Percentiles rank a stretch among this genome's conserved stretches.
Evolutionary conservation across 1,139 yeast genomes (phyloP).

Genomic region (Candida glucosophila): DNA sequence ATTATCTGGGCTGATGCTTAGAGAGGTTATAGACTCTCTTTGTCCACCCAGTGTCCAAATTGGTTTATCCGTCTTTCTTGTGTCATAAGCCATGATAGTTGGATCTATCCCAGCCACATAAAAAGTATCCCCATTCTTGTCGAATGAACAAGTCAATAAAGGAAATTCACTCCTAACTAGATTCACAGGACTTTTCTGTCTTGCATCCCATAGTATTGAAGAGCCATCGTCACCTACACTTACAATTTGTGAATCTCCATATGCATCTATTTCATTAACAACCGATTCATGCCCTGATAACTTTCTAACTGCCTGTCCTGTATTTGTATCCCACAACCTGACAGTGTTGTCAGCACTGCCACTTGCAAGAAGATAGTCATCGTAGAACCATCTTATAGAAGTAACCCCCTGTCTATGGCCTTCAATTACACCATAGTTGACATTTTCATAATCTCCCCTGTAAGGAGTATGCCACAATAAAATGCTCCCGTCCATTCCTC

Average conservation of each 20-base stretch:
- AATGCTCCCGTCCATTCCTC: conserved; percentile 42
- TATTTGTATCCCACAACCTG: conserved; percentile 46
- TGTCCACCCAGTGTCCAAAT: conserved; percentile 44
- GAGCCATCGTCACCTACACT: conserved; percentile 65
- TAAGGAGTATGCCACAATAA: conserved; percentile 38
- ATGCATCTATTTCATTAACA: conserved; percentile 43
- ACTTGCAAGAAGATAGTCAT: conserved; percentile 26
- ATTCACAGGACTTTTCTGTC: conserved; percentile 37
- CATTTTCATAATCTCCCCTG: conserved; percentile 11
- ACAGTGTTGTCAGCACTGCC: conserved; percentile 46
- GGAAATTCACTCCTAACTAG: conserved; percentile 45
- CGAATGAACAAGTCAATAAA: conserved; percentile 42
- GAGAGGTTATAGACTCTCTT: conserved; percentile 42
- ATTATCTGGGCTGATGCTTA: conserved; percentile 42
- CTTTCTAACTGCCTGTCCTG: conserved; percentile 48
- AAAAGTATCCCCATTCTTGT: conserved; percentile 28
- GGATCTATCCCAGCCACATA: conserved; percentile 68
- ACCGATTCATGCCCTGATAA: conserved; percentile 44
- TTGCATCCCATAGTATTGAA: conserved; percentile 54
- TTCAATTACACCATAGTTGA: conserved; percentile 29
- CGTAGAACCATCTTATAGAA: conserved; percentile 36
- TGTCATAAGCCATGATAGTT: conserved; percentile 47
- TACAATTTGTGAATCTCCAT: conserved; percentile 25
- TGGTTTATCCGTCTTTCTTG: conserved; percentile 28
- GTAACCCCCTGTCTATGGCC: conserved; percentile 50